A percentile compares a stretch with the other conserved stretches of the same genome.
These are phyloP conservation scores for Salisapilia sapeloensis DNA, from an alignment of 352 stramenopile species.

Conservation along the genomic window DNA sequence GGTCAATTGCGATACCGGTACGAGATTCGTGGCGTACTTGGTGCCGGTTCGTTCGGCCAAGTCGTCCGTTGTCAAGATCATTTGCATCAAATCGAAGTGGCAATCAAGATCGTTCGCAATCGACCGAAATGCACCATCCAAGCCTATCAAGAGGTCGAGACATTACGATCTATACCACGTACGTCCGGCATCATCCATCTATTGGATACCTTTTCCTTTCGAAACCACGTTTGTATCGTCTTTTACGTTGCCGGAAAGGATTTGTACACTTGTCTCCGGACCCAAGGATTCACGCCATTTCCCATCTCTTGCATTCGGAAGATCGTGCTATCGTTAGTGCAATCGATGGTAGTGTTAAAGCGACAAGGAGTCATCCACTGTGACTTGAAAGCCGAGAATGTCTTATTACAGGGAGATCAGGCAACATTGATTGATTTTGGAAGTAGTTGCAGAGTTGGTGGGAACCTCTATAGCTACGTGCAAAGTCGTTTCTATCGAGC, in stretches of 20 bases:
- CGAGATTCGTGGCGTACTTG: conserved; percentile 87
- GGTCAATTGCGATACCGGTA: conserved; percentile 91
- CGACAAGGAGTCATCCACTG: conserved; percentile 89
- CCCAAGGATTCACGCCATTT: conserved; percentile 91
- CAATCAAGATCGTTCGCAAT: conserved; percentile 98
- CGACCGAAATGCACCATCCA: conserved; percentile 85
- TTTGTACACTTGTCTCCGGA: conserved; percentile 93
- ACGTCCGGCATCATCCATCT: conserved; percentile 80
- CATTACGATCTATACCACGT: conserved; percentile 18
- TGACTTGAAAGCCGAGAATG: conserved; percentile 98
- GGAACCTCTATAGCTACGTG: conserved; percentile 93
- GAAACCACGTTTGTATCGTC: conserved; percentile 90
- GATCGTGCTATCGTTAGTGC: conserved; percentile 80
- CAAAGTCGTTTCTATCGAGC: conserved; percentile 95
- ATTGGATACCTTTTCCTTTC: conserved; percentile 87
- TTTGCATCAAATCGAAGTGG: conserved; percentile 72
- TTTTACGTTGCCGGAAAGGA: conserved; percentile 94
- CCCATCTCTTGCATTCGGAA: conserved; percentile 77
- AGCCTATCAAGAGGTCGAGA: conserved; percentile 5
- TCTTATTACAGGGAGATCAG: conserved; percentile 78
- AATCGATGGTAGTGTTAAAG: conserved; percentile 60
- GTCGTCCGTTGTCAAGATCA: conserved; percentile 90
- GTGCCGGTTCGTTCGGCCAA: conserved; percentile 96
- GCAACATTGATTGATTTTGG: conserved; percentile 97
- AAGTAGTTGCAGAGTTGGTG: conserved; percentile 86